Conservation (phyloP, 805 yeast species). For the Osmozyma mogii region DNA sequence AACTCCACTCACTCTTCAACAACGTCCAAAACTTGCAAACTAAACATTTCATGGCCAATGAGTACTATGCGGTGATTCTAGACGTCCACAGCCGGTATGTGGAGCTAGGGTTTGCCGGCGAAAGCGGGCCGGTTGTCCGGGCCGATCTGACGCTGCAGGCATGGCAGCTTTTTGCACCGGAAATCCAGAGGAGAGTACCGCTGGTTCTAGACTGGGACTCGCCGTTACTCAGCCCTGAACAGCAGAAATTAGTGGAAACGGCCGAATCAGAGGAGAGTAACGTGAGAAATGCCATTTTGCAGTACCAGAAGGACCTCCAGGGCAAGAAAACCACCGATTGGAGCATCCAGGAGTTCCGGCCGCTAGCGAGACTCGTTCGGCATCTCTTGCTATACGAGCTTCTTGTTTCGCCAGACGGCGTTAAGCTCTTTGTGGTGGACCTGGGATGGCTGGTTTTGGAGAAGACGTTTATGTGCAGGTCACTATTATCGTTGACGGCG, state of each 20-base stretch:
- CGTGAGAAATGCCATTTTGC: slow-evolving; percentile 1
- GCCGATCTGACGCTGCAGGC: slow-evolving; percentile 3
- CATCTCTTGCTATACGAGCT: slow-evolving; percentile 4
- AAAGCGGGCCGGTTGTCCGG: slow-evolving; percentile 5
- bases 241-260: slow-evolving; percentile 1
- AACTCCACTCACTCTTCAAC: no score
- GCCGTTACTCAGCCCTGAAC: slow-evolving; percentile 5
- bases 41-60: slow-evolving; percentile 10
- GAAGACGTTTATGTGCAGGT: slow-evolving; percentile 8
- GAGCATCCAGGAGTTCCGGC: slow-evolving; percentile 5
- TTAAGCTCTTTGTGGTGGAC: slow-evolving; percentile 11
- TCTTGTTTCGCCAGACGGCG: slow-evolving; percentile 7
- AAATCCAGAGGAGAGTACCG: slow-evolving; percentile 2
- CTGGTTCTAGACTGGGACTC: slow-evolving; percentile 7
- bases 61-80: slow-evolving; percentile 13
- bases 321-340: slow-evolving; percentile 7
- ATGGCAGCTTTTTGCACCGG: slow-evolving; percentile 6
- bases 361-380: slow-evolving; percentile 7
- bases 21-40: neutral
- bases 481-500: slow-evolving; percentile 4
- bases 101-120: slow-evolving; percentile 13
- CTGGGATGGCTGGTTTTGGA: slow-evolving; percentile 3
- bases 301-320: slow-evolving; percentile 3
- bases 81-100: slow-evolving; percentile 7
- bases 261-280: neutral